These are phyloP conservation scores for Botrytis sinoallii DNA, from an alignment of 2,329 filamentous ascomycete genomes.

Conservation along the genomic window DNA sequence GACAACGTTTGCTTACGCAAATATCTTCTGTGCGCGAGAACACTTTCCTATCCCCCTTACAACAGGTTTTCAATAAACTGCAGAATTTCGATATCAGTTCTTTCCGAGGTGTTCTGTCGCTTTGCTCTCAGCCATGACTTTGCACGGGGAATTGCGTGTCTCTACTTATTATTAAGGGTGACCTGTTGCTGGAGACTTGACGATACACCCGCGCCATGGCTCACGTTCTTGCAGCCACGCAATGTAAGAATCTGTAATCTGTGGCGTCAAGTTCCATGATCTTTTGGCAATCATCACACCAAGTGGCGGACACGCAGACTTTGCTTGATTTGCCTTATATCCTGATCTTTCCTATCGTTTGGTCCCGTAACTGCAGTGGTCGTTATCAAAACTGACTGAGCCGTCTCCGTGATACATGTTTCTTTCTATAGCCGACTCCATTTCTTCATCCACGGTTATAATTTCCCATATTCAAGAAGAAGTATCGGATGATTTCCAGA, in stretches of 20 bases:
- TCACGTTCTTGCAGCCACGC: neutral
- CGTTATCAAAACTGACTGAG: neutral
- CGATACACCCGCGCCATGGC: neutral
- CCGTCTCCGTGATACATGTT: neutral
- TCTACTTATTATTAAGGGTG: neutral
- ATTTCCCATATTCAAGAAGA: neutral
- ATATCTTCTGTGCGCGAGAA: slow-evolving; percentile 42
- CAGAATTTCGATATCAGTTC: neutral
- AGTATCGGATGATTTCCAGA: neutral
- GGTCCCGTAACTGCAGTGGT: neutral
- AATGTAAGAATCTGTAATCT: neutral
- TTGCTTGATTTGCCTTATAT: neutral
- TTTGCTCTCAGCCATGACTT: neutral
- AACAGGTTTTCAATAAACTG: neutral
- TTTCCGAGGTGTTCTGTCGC: neutral
- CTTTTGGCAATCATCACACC: neutral
- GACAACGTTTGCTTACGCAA: slow-evolving; percentile 48
- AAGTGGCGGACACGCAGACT: neutral
- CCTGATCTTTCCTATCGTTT: neutral
- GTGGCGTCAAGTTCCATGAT: neutral
- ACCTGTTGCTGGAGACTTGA: neutral
- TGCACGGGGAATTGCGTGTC: neutral
- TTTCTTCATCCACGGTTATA: neutral
- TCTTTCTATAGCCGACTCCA: neutral
- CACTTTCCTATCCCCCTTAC: neutral